Evolutionary conservation across 176 grass and related monocot species (phyloP).

Genomic region (Oryza nivara): DNA sequence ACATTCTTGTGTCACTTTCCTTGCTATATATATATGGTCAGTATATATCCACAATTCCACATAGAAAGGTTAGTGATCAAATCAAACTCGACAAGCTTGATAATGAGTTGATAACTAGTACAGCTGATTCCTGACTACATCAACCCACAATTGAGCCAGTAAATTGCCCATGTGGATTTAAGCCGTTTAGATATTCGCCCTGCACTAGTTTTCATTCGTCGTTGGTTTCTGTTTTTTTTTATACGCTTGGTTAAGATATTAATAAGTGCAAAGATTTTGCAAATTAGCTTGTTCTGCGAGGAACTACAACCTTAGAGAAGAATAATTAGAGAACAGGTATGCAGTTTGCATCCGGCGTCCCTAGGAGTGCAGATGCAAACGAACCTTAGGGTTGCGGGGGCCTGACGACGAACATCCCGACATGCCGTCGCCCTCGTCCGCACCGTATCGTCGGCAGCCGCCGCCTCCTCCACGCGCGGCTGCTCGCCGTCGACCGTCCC

Average conservation of each 20-base stretch:
- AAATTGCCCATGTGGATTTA: neutral
- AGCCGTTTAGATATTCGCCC: neutral
- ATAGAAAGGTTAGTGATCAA: neutral
- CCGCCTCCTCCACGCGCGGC: no score
- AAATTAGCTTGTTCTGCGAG: neutral
- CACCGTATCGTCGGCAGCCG: no score
- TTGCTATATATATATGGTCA: no score
- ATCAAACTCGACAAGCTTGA: conserved; percentile 1
- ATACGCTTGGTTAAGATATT: neutral
- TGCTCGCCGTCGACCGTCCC: neutral
- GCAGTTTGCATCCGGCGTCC: neutral
- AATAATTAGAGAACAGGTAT: neutral
- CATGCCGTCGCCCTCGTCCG: neutral
- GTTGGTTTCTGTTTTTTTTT: neutral
- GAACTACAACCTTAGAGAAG: neutral
- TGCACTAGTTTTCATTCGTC: neutral
- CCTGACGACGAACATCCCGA: no score
- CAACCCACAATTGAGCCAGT: neutral
- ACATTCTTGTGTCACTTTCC: neutral
- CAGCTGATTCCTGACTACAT: neutral
- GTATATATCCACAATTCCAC: neutral
- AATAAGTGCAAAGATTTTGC: neutral
- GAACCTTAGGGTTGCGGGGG: neutral
- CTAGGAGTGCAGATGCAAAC: neutral
- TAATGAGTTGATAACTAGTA: neutral